Evolutionary conservation across 768 basidiomycete genomes (phyloP).

Genomic region (Russula foetens): DNA sequence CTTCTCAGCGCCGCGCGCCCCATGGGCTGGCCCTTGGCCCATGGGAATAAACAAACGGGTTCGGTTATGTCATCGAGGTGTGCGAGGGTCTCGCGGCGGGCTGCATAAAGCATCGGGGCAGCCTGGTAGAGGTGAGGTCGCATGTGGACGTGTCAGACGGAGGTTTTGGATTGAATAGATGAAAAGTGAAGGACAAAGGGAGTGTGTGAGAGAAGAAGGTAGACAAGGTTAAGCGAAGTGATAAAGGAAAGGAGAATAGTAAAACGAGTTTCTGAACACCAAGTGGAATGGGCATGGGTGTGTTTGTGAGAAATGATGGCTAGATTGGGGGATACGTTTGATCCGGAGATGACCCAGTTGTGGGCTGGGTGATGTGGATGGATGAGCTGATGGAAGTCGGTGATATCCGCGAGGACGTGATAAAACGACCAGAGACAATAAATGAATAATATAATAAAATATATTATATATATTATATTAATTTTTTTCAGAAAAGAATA

Average conservation of each 20-base stretch:
- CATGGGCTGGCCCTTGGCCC: background rate
- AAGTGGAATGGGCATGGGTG: background rate
- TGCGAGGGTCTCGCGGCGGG: background rate
- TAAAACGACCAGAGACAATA: background rate
- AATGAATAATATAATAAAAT: background rate
- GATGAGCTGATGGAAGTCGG: background rate
- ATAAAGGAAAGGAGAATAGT: background rate
- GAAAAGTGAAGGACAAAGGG: background rate
- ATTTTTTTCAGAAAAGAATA: too few relatives aligned
- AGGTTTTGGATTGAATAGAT: background rate
- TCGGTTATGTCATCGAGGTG: background rate
- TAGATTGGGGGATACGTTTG: background rate
- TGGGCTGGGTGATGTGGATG: background rate
- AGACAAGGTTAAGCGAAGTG: background rate
- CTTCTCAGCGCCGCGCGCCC: background rate
- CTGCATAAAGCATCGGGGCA: background rate
- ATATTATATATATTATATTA: too few relatives aligned
- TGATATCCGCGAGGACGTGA: background rate
- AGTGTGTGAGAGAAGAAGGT: background rate
- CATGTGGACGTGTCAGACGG: background rate
- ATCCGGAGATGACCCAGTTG: constrained; percentile 5
- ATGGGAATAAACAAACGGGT: background rate
- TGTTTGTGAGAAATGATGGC: background rate
- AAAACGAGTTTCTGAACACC: background rate
- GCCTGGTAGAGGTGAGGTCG: background rate